Percentiles rank a stretch among this genome's conserved stretches.
phyloP scores from a whole-genome alignment of 352 stramenopile species.

The Elongisporangium undulatum region DNA sequence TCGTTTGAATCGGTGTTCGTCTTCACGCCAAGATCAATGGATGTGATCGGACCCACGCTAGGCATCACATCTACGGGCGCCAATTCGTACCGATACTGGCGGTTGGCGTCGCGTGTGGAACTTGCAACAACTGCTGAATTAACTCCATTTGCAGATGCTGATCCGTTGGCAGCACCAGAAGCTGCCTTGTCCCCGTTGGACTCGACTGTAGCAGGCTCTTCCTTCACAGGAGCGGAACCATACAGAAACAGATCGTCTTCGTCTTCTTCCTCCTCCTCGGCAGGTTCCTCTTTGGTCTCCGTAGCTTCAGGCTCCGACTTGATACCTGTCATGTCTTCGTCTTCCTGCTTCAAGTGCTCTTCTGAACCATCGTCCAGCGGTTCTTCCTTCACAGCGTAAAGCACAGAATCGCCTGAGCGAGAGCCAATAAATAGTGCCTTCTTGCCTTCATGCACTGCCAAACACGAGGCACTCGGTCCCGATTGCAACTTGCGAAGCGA shows the following conservation, averaged over 20 bases:
- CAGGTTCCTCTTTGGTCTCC: background rate
- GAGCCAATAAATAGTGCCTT: slow-evolving; percentile 82
- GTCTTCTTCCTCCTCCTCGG: slow-evolving; percentile 49
- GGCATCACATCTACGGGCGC: slow-evolving; percentile 60
- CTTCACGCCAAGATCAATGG: slow-evolving; percentile 74
- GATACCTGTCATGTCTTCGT: slow-evolving; percentile 5
- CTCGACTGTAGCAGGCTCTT: slow-evolving; percentile 12
- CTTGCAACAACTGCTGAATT: background rate
- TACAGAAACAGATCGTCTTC: slow-evolving; percentile 80
- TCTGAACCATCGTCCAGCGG: slow-evolving; percentile 12
- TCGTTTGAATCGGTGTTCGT: slow-evolving; percentile 75
- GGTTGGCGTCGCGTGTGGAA: slow-evolving; percentile 4
- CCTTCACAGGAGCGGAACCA: slow-evolving; percentile 28
- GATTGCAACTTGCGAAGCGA: slow-evolving; percentile 53
- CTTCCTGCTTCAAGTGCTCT: slow-evolving; percentile 14
- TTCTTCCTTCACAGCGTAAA: slow-evolving; percentile 57
- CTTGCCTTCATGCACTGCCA: slow-evolving; percentile 54
- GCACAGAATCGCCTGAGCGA: slow-evolving; percentile 66
- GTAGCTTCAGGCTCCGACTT: slow-evolving; percentile 10
- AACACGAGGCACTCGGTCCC: slow-evolving; percentile 41
- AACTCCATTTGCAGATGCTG: background rate
- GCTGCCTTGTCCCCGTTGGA: background rate
- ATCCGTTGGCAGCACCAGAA: slow-evolving; percentile 3
- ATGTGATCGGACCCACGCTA: slow-evolving; percentile 79
- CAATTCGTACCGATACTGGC: slow-evolving; percentile 45